phyloP scores from a whole-genome alignment of 192 early-diverging fungal genomes.

The Borealophlyctis nickersoniae region DNA sequence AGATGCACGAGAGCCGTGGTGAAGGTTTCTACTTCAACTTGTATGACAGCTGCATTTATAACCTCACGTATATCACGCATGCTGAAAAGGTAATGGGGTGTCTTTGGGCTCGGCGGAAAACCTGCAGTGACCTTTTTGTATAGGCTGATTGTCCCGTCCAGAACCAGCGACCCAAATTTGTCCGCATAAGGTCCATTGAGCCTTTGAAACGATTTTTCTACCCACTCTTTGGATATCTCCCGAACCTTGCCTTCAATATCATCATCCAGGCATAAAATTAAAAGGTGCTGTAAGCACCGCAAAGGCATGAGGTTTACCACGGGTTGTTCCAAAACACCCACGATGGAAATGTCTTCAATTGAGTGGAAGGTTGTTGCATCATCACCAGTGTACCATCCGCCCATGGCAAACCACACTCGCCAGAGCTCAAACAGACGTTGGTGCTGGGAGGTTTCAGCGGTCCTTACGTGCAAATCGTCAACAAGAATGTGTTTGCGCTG shows the following conservation, averaged over 20 bases:
- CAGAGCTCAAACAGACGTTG: too few relatives aligned
- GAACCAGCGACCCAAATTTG: too few relatives aligned
- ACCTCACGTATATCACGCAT: slow-evolving; percentile 5
- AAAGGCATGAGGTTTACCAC: neutral
- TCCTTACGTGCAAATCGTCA: slow-evolving; percentile 24
- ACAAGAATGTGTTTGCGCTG: slow-evolving; percentile 16
- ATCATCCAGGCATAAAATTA: slow-evolving; percentile 15
- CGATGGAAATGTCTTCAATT: slow-evolving; percentile 13
- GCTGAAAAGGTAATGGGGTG: slow-evolving; percentile 18
- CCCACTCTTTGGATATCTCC: neutral
- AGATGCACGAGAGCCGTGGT: slow-evolving; percentile 1
- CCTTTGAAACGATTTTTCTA: neutral
- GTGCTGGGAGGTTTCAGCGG: neutral
- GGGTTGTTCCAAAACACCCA: slow-evolving; percentile 3
- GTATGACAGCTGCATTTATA: neutral
- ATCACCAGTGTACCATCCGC: slow-evolving; percentile 27
- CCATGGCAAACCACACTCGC: slow-evolving; percentile 20
- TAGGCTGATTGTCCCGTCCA: too few relatives aligned
- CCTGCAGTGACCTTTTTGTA: too few relatives aligned
- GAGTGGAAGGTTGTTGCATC: slow-evolving; percentile 11
- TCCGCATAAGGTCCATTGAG: slow-evolving; percentile 1
- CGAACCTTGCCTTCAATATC: slow-evolving; percentile 10
- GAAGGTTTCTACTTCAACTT: slow-evolving; percentile 9
- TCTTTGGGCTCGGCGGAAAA: neutral
- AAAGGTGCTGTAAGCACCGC: slow-evolving; percentile 13